Evolutionary conservation across 208 protist genomes (phyloP), one percentile per base, ranked within the genome.

Genomic region (Crithidia expoeki): DNA sequence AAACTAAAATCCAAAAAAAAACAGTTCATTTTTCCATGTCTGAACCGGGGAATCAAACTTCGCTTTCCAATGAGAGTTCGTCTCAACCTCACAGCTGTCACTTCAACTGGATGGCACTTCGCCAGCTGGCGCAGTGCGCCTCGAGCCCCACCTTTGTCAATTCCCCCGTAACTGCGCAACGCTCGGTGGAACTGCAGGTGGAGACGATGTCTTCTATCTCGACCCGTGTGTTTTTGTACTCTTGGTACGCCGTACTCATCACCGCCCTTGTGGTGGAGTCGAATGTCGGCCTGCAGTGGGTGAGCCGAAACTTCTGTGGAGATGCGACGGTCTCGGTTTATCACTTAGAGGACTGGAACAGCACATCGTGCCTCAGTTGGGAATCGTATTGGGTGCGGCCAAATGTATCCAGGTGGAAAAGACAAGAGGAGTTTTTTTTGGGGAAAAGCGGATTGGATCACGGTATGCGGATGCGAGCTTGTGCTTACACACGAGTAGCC

Each of bases 201-300:
- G 89, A 92, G 60, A 90, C 80, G 16, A 86, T 94, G 75, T 89
- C 84, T 10, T 81, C 81, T 67, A 40, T 60, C 4, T 78, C 79
- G 19, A 79, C 68, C 4, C 81, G 78, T 23, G 36, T 82, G 1
- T 86, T 94, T 57, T 68, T 94, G 1, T 87, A 89, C 56, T 74
- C 75, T 16, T 94, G 89, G 89, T 91, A 94, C 56, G 66, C 59
- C 19, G 62, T 88, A 14, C 80, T 94, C 42, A 50, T 89, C 14
- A 42, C 87, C 4, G 85, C 85, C 1, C 63, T 92, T 19, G 40
- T 87, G 21, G 51, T 89, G 17, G 81, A 94, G 74, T 88, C 79
- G 6, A 75, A 72, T n/a, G 76, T 90, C 6, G 64, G 68, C 2
- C 49, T 91, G 40, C 85, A 94, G 76, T 91, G 89, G 89, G 49